Conservation (phyloP, 371 early-diverging fungal species). For the Conidiobolus coronatus region DNA sequence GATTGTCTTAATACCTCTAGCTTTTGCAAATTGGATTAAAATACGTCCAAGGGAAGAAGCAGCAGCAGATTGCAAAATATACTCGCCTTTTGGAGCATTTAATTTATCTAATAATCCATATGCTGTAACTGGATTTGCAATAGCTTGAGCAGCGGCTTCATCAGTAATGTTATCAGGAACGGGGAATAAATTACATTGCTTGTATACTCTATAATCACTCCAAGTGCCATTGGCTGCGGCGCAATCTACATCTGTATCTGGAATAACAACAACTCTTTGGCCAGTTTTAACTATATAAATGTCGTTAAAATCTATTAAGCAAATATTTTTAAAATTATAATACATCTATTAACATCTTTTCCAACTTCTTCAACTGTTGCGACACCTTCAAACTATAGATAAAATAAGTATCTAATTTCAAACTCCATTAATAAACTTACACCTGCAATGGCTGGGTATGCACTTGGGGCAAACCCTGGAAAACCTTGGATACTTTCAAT, state of each 20-base stretch:
- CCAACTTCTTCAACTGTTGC: too few species aligned
- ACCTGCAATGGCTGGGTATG: not conserved
- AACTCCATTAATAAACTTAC: not conserved
- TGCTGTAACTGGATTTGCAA: conserved; percentile 1
- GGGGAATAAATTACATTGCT: too few species aligned
- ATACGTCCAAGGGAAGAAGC: not conserved
- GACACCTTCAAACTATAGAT: not conserved
- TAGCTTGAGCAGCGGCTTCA: conserved; percentile 1
- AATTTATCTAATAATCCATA: not conserved
- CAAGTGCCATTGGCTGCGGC: too few species aligned
- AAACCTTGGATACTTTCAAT: not conserved
- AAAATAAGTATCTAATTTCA: not conserved
- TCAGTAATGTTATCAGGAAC: conserved; percentile 1
- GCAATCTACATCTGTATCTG: too few species aligned
- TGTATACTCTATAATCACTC: too few species aligned
- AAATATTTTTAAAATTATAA: too few species aligned
- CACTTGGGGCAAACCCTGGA: not conserved
- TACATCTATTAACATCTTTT: too few species aligned
- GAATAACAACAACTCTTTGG: too few species aligned
- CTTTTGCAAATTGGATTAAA: not conserved
- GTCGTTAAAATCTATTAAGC: too few species aligned
- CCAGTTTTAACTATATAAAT: too few species aligned
- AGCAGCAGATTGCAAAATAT: not conserved
- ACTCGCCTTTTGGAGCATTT: not conserved
- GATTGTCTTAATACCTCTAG: not conserved